Evolutionary conservation across 768 basidiomycete species (phyloP), one percentile per base, ranked within the genome.

Genomic region (Boletus rubescentipes): DNA sequence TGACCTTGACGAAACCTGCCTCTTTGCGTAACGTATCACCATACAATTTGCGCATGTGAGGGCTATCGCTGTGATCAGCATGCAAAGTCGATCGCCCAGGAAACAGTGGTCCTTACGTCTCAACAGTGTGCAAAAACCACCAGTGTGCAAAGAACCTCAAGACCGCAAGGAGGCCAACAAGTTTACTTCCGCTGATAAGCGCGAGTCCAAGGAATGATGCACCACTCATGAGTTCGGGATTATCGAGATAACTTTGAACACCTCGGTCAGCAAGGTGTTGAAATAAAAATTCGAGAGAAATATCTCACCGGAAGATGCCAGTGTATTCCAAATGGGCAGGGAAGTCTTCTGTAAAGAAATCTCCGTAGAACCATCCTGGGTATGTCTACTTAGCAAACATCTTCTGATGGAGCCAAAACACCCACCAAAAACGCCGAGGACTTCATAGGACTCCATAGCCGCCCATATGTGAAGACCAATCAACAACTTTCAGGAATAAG

Each of bases 1-100:
- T 87, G n/a, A 98, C 95, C 75, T 98, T 97, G 62, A 96, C 92
- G 59, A 98, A 90, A 47, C 97, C 97, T 2, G 95, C 96, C 54
- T 98, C 96, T 72, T 94, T 93, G 58, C 97, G 86, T 12, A 99
- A 76, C 14, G 89, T 86, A 64, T 95, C 85, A 3, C 97, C 96
- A 69, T 99, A 99, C 18, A 98, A 78, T 67, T 92, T 93, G 57
- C 83, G 85, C 97, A 98, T 98, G 72, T 98, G 97, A n/a, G 97
- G 97, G 61, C 96, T 98, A 50, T 41, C 40, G 11, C 32, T 32
- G 39, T 32, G 3, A 57, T 48, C 34, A 51, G 37, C 38, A 49
- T 8, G 9, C 52, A 35, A 18, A 3, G 10, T 45, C 47, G 45
- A 43, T 16, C 18, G 10, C 37, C 1, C 11, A 18, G 7, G 5